Percentiles rank a stretch among this genome's conserved stretches.
These are phyloP conservation scores for Coleophoma eucalyptorum DNA, from an alignment of 2,329 filamentous ascomycete genomes.

Conservation along the genomic window DNA sequence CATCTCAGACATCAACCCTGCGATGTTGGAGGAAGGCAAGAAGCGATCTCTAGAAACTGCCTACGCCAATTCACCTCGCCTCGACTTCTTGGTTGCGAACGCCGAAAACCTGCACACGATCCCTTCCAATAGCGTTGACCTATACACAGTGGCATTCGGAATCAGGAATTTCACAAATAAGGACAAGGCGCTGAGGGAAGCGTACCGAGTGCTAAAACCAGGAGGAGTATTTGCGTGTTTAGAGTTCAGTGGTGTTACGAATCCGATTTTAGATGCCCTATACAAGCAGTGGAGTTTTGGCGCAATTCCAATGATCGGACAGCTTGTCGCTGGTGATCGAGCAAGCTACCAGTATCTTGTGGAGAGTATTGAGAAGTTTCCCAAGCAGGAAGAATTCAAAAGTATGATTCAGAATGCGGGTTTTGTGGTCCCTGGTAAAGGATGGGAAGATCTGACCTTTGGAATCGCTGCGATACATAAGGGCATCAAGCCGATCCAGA, in stretches of 20 bases:
- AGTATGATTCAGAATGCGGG: constrained; percentile 81
- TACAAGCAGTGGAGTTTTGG: constrained; percentile 97
- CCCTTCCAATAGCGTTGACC: constrained; percentile 70
- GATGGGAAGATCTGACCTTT: constrained; percentile 86
- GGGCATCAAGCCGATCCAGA: constrained; percentile 71
- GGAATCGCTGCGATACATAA: constrained; percentile 96
- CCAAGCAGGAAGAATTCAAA: constrained; percentile 78
- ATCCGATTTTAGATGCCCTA: constrained; percentile 72
- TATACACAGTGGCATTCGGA: constrained; percentile 97
- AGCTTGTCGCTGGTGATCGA: constrained; percentile 88
- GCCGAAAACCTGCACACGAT: constrained; percentile 72
- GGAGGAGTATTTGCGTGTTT: constrained; percentile 95
- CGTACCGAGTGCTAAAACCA: constrained; percentile 84
- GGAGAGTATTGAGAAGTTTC: constrained; percentile 94
- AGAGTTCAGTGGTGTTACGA: constrained; percentile 81
- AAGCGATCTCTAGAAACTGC: constrained; percentile 65
- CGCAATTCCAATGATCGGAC: constrained; percentile 91
- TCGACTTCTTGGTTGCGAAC: constrained; percentile 83
- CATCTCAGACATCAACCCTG: constrained; percentile 92
- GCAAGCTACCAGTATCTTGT: constrained; percentile 98
- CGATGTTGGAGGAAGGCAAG: constrained; percentile 87
- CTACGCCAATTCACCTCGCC: constrained; percentile 48
- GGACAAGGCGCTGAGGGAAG: constrained; percentile 75
- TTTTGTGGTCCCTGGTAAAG: constrained; percentile 76
- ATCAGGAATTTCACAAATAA: constrained; percentile 98